These are phyloP conservation scores for Diplogelasinospora grovesii DNA, from an alignment of 495 filamentous ascomycete genomes.

Conservation along the genomic window DNA sequence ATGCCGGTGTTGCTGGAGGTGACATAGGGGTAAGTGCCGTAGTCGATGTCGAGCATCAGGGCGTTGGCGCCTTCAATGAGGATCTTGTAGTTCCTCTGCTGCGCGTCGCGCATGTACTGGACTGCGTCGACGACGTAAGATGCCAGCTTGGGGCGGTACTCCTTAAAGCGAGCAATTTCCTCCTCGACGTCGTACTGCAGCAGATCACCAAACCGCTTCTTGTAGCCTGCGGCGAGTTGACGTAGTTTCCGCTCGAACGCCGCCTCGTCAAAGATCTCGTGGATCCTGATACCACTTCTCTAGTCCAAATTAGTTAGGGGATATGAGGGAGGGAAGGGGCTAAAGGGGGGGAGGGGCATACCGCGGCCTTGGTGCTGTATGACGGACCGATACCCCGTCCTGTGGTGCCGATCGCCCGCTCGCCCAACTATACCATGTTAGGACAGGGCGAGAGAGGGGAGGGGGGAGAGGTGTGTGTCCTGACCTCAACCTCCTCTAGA, in stretches of 20 bases:
- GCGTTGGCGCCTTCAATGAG: slow-evolving; percentile 87
- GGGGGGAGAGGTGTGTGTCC: too few relatives aligned
- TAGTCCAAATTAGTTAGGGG: neutral
- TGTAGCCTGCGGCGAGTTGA: slow-evolving; percentile 56
- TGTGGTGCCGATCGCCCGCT: too few relatives aligned
- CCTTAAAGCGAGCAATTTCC: slow-evolving; percentile 60
- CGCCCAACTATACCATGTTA: too few relatives aligned
- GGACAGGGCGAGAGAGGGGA: too few relatives aligned
- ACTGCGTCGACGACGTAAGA: slow-evolving; percentile 66
- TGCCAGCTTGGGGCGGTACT: slow-evolving; percentile 60
- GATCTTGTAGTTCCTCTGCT: slow-evolving; percentile 55
- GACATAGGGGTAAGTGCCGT: slow-evolving; percentile 76
- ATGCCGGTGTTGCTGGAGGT: slow-evolving; percentile 71
- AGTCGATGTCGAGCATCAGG: slow-evolving; percentile 47
- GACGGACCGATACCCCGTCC: slow-evolving; percentile 68
- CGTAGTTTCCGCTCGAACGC: slow-evolving; percentile 68
- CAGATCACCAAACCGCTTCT: slow-evolving; percentile 68
- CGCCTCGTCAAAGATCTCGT: slow-evolving; percentile 64
- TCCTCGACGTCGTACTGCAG: slow-evolving; percentile 71
- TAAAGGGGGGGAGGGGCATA: slow-evolving; percentile 1
- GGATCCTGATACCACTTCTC: slow-evolving; percentile 65
- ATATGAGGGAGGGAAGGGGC: neutral
- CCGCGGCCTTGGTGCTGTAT: slow-evolving; percentile 72
- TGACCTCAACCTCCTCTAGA: slow-evolving; percentile 71
- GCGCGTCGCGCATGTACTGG: slow-evolving; percentile 47